Evolutionary conservation across 2,329 filamentous ascomycete genomes (phyloP), one percentile per base, ranked within the genome.

Genomic region (Cercospora janseana): DNA sequence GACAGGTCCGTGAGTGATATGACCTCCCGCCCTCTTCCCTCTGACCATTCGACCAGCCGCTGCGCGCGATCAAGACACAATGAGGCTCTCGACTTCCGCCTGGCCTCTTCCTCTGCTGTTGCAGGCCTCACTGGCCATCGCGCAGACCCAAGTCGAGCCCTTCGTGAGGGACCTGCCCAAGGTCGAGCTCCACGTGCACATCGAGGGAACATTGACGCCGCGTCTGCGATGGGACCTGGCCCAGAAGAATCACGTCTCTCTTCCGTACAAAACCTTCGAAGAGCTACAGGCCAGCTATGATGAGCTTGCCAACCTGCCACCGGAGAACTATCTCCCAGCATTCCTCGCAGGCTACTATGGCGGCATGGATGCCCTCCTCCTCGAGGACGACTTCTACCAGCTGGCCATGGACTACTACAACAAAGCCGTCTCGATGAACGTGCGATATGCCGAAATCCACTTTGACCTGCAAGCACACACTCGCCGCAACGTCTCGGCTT

Each of bases 181-280:
- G 46, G 68, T 74, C 18, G 73, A 76, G 55, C 70, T 75, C 5
- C 73, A 76, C 55, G 50, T 76, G 16, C 73, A 76, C 59, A 72
- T 76, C 42, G 74, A 76, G 63, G 73, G 73, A 5, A 74, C 70
- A 1, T 59, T 75, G n/a, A 68, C 64, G 1, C 69, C 72, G 0
- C 58, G 65, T 13, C 61, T 75, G 2, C 65, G 68, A 44, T 75
- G 71, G 72, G 66, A 67, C 21, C 63, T 75, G 7, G 64, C 72
- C 2, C 64, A 68, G 21, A 67, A 69, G 15, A 75, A 75, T 52
- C 42, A 40, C 21, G 43, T 52, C 29, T 48, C 31, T n/a, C 47
- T 60, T 10, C 41, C 45, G 8, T 56, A 60, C 40, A 41, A 55
- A 9, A 65, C 64, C 6, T 63, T 68, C 18, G 59, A 69, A 16